Conservation (phyloP, 2,329 filamentous ascomycete genomes). For the Zymoseptoria pseudotritici region DNA sequence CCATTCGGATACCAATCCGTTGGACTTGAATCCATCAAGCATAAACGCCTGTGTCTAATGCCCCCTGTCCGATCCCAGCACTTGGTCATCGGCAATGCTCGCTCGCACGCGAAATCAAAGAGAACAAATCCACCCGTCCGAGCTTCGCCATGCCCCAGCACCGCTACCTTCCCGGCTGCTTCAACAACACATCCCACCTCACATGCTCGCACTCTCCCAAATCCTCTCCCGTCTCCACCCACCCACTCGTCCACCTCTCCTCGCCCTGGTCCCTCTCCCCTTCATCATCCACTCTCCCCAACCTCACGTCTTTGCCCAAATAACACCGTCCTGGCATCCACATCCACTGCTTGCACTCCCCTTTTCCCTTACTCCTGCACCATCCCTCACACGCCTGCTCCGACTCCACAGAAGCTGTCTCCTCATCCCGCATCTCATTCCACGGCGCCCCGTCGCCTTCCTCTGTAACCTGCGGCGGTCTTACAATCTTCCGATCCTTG, state of each 20-base stretch:
- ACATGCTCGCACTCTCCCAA: not conserved
- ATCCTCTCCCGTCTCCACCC: constrained; percentile 15
- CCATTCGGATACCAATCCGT: too few relatives aligned
- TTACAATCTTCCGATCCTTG: constrained; percentile 23
- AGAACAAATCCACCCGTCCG: not conserved
- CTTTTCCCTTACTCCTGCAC: constrained; percentile 5
- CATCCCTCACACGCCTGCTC: not conserved
- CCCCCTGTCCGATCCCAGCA: not conserved
- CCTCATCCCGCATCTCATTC: constrained; percentile 16
- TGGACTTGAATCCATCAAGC: too few relatives aligned
- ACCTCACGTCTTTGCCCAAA: constrained; percentile 25
- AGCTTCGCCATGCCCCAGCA: not conserved
- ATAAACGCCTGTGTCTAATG: not conserved
- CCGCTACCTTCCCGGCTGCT: not conserved
- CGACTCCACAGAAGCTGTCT: constrained; percentile 22
- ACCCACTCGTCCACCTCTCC: constrained; percentile 28
- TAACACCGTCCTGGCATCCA: constrained; percentile 27
- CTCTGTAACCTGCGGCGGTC: constrained; percentile 9
- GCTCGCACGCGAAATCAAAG: not conserved
- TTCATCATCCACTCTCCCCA: constrained; percentile 26
- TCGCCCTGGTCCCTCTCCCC: not conserved
- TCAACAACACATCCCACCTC: not conserved
- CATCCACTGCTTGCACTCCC: constrained; percentile 31
- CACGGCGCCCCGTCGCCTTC: constrained; percentile 8
- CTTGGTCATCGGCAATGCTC: not conserved